Base-by-base conservation (phyloP, 225 moss, liverwort and hornwort genomes). In the Climacium dendroides region DNA sequence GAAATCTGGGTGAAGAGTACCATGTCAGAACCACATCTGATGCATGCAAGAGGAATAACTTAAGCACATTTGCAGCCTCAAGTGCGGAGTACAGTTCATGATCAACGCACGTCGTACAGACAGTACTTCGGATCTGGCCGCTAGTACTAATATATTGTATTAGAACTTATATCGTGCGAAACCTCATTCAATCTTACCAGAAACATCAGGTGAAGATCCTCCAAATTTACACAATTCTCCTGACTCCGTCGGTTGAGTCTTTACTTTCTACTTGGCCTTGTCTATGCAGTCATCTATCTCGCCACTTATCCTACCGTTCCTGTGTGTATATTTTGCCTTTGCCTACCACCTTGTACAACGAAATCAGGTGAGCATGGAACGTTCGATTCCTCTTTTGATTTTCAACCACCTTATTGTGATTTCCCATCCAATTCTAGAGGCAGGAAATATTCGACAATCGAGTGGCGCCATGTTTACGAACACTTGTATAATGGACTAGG, bases 261-360 rank as follows among this genome's bases (percentile, higher is more conserved):
- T 24, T 96, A 95, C 80, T 96, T 96, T 71, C 89, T 98, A 43
- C 89, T 97, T 41, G 97, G 97, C 65, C 91, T 97, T 50, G 96
- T 97, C 12, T 97, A 97, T 41, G 92, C 97, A 45, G 87, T 95
- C 81, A 93, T 97, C n/a, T n/a, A n/a, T n/a, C 88, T 96, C 97
- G 54, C 97, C 97, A 20, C 92, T 96, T 67, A 92, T 96, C 84
- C 80, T 97, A 79, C 95, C 95, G 72, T 96, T 97, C 94, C 90
- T 97, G 53, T 76, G 94, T 58, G 55, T 96, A 35, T 98, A 80
- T 87, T 92, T 98, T 52, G 92, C 81, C 75, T 93, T 92, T 71
- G 93, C 92, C 39, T 98, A 96, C n/a, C n/a, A n/a, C 87, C 74
- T 98, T 52, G 95, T 98, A 43, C 92, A 95, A 87, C 92, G 96